Conservation (phyloP, 768 basidiomycete genomes). For the Omphalotus guepiniiformis region DNA sequence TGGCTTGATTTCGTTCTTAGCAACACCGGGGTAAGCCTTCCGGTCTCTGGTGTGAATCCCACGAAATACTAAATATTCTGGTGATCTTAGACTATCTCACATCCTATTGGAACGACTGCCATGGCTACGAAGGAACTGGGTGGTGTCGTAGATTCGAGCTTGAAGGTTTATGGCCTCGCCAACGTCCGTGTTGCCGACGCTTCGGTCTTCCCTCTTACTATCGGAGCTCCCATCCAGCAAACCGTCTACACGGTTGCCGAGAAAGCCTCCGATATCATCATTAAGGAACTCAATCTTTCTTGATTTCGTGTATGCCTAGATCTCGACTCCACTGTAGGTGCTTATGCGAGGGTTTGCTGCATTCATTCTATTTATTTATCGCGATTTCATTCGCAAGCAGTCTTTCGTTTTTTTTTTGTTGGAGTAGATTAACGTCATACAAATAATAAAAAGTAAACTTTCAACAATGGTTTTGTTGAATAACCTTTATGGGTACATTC, state of each 20-base stretch:
- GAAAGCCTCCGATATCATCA: slow-evolving; percentile 1
- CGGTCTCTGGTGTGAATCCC: neutral
- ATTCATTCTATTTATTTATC: too few relatives aligned
- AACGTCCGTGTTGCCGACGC: slow-evolving; percentile 38
- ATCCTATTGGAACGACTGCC: slow-evolving; percentile 6
- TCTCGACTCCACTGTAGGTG: too few relatives aligned
- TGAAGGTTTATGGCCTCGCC: slow-evolving; percentile 35
- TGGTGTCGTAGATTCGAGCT: slow-evolving; percentile 34
- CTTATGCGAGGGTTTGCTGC: too few relatives aligned
- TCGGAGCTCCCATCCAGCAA: slow-evolving; percentile 19
- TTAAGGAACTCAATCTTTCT: too few relatives aligned
- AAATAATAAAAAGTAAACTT: too few relatives aligned
- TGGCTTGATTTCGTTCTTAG: slow-evolving; percentile 1
- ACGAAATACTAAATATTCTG: neutral
- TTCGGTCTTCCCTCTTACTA: slow-evolving; percentile 29
- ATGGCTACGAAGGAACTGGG: slow-evolving; percentile 4
- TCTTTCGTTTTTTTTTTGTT: too few relatives aligned
- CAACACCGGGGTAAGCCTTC: neutral
- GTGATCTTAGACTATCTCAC: slow-evolving; percentile 1
- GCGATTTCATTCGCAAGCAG: too few relatives aligned
- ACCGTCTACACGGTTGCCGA: slow-evolving; percentile 9
- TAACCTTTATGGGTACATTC: too few relatives aligned
- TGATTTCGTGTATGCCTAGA: too few relatives aligned
- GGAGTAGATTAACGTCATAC: too few relatives aligned
- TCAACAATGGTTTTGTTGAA: too few relatives aligned